Percentiles rank a stretch among this genome's conserved stretches.
These are phyloP conservation scores for Coniochaeta sp. DNA, from an alignment of 2,329 filamentous ascomycete species.

Conservation along the genomic window DNA sequence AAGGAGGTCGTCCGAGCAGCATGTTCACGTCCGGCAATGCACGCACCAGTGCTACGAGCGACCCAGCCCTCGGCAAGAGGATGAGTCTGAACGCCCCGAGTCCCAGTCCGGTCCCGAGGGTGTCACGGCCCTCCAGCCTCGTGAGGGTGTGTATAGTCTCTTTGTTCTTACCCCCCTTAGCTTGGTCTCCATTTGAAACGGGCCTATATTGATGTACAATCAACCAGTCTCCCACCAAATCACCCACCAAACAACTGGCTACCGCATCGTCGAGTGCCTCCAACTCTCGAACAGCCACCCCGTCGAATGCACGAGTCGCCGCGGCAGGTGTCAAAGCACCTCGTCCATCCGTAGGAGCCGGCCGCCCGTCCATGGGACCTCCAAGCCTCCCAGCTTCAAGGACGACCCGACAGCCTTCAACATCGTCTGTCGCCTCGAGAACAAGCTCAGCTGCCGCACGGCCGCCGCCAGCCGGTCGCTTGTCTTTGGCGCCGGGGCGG, in stretches of 20 bases:
- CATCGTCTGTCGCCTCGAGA: slow-evolving; percentile 30
- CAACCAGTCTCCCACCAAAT: slow-evolving; percentile 67
- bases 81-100: slow-evolving; percentile 66
- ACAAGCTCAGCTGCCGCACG: slow-evolving; percentile 24
- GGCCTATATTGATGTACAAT: not conserved
- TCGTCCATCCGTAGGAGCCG: slow-evolving; percentile 46
- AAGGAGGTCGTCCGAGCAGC: slow-evolving; percentile 37
- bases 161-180: not conserved
- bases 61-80: slow-evolving; percentile 51
- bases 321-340: slow-evolving; percentile 37
- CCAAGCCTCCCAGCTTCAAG: slow-evolving; percentile 42
- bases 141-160: slow-evolving; percentile 39
- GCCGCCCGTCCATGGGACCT: slow-evolving; percentile 61
- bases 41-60: slow-evolving; percentile 34
- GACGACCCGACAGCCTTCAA: slow-evolving; percentile 35
- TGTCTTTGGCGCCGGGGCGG: slow-evolving; percentile 29
- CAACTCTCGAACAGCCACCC: slow-evolving; percentile 58
- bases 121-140: slow-evolving; percentile 47
- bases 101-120: slow-evolving; percentile 60
- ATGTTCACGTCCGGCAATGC: slow-evolving; percentile 32
- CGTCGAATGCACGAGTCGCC: slow-evolving; percentile 43
- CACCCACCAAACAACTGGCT: slow-evolving; percentile 63
- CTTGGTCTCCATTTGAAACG: not conserved
- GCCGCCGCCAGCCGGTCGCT: slow-evolving; percentile 31
- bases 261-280: slow-evolving; percentile 46